These are phyloP conservation scores for Dictyostelium citrinum DNA, from an alignment of 78 protist genomes.

Conservation along the genomic window DNA sequence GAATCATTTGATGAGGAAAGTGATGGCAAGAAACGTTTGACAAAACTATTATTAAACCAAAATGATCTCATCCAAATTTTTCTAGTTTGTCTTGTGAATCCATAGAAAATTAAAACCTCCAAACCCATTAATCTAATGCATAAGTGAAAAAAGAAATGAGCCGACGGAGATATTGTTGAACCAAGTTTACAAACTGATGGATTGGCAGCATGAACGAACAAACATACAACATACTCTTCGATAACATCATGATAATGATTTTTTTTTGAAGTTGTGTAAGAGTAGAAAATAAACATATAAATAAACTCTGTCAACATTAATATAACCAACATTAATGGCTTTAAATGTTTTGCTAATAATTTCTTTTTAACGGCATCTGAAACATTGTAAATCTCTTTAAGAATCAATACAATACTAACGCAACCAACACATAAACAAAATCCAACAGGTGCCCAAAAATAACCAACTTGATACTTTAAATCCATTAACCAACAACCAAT, in stretches of 20 bases:
- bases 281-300: slow-evolving; percentile 11
- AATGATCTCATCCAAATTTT: slow-evolving; percentile 29
- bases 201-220: not conserved
- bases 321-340: not conserved
- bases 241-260: not conserved
- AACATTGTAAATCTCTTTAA: slow-evolving; percentile 25
- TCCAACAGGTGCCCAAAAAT: slow-evolving; percentile 36
- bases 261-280: not conserved
- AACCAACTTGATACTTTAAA: not conserved
- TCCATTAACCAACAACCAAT: slow-evolving; percentile 14
- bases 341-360: not conserved
- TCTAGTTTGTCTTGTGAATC: not conserved
- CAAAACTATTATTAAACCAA: not conserved
- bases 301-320: not conserved
- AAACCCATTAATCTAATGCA: slow-evolving; percentile 16
- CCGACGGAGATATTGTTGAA: not conserved
- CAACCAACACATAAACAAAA: not conserved
- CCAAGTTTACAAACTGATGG: not conserved
- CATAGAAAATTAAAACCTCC: slow-evolving; percentile 34
- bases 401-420: not conserved
- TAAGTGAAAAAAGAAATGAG: not conserved
- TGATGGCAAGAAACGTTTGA: not conserved
- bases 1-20: not conserved
- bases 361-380: not conserved
- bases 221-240: not conserved